Base-by-base conservation (phyloP, 2,329 filamentous ascomycete genomes). In the Cryphonectria japonica region DNA sequence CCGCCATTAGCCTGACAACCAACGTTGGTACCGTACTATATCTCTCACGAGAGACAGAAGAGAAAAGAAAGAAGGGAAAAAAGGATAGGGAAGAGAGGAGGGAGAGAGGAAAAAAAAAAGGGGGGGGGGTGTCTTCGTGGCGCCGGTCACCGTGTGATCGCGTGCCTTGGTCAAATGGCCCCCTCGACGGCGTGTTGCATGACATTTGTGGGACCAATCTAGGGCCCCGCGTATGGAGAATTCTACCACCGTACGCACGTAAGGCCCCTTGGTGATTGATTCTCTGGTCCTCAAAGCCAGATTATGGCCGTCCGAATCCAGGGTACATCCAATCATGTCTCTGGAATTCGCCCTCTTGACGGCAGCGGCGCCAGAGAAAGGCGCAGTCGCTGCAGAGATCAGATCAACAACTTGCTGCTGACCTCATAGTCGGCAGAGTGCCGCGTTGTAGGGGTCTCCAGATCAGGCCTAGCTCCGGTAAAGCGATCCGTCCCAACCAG, bases 401-500 rank as follows among this genome's bases (percentile, higher is more conserved):
- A 41, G 59, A 71, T 71, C 63, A 73, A 67, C 64, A 50, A 57
- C 43, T 67, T 66, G 46, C 46, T 46, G 19, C 59, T 50, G 37
- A 65, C 66, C 62, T 73, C 57, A 37, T 63, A 67, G 9, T 34
- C 59, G 71, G 66, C 69, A 66, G 71, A 63, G 66, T 14, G 54
- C 59, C 14, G 67, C n/a, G 57, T 62, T 52, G 57, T 65, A 54
- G 52, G 67, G 32, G 34, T 46, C 66, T 41, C 71, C 67, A 32
- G 16, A 57, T 73, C 65, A 16, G 63, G 69, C 57, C 43, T 73
- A 73, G 71, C 46, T 41, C 69, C 69, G 71, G 71, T 65, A 69
- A 63, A 68, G 64, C 69, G 71, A 62, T 63, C 71, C 71, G 69
- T 65, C 66, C 29, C 54, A 65, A 71, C 60, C 66, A 70, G 50